Conservation (phyloP, 2,329 filamentous ascomycete genomes). For the Atkinsonella hypoxylon region DNA sequence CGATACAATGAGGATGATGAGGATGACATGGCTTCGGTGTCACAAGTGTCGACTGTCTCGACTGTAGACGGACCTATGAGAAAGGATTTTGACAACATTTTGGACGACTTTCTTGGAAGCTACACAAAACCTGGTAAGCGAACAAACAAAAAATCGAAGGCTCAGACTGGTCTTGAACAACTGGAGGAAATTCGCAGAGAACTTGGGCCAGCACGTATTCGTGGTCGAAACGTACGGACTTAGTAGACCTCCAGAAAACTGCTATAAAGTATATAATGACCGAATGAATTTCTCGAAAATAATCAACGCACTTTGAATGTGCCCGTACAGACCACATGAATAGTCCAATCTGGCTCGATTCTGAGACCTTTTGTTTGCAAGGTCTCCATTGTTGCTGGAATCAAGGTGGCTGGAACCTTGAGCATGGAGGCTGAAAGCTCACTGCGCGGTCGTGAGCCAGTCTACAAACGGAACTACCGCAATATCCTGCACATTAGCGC, state of each 20-base stretch:
- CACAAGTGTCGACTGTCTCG: conserved; percentile 50
- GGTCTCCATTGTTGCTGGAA: neutral
- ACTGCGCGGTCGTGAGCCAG: neutral
- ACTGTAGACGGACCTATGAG: conserved; percentile 57
- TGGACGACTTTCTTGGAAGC: conserved; percentile 82
- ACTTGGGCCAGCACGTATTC: conserved; percentile 63
- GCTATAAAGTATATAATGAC: conserved; percentile 3
- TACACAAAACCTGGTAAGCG: conserved; percentile 63
- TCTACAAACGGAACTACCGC: neutral
- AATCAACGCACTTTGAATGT: too few relatives aligned
- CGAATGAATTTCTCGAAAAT: neutral
- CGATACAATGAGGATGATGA: conserved; percentile 46
- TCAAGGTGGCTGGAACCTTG: neutral
- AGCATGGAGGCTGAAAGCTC: neutral
- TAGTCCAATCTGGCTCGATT: too few relatives aligned
- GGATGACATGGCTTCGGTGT: conserved; percentile 43
- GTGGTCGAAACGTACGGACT: conserved; percentile 11
- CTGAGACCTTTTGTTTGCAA: neutral
- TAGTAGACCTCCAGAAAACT: neutral
- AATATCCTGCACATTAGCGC: neutral
- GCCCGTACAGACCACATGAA: too few relatives aligned
- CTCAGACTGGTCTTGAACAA: conserved; percentile 73
- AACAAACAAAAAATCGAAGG: conserved; percentile 66
- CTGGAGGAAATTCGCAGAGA: conserved; percentile 78
- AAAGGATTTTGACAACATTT: conserved; percentile 73